Evolutionary conservation across 2,329 filamentous ascomycete genomes (phyloP), one percentile per base, ranked within the genome.

Genomic region (Colletotrichum neosansevieriae): DNA sequence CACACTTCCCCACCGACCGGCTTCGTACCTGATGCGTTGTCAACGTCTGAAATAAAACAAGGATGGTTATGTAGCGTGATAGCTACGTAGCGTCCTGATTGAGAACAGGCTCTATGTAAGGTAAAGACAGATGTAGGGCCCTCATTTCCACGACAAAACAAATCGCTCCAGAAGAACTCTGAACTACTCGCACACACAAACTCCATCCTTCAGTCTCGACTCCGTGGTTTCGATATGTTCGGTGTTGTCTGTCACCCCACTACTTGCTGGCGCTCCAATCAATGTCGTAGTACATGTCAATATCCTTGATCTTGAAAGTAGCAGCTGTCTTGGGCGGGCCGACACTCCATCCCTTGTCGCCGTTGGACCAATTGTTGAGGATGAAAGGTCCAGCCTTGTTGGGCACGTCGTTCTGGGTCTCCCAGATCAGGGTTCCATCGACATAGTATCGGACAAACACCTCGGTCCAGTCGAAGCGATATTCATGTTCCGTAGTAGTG

Each of bases 331-430:
- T 58, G 1, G 75, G 75, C 12, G 75, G 75, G 1, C 75, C 75
- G 24, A 67, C 73, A 1, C 71, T 75, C 75, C 75, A 77, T 2
- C 72, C 72, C 47, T 70, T 70, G 12, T 76, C 73, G 7, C 75
- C 75, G 21, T 74, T 76, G 0, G 75, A 73, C 75, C 75, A 77
- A 66, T 77, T 77, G 36, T 77, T 77, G 57, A 72, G 75, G n/a
- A 76, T 63, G 73, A 75, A 77, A 17, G 74, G 68, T 0, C 75
- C 74, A 17, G 73, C 40, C 0, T 68, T 58, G 10, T 42, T 74
- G 0, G 75, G 75, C 0, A 75, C 74, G 19, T 77, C 72, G 44
- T 67, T 45, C 5, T 54, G 74, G 0, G 75, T 75, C 49, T 74
- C 63, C 71, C 73, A 76, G 7, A 72, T 42, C 53, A 73, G 72